phyloP scores from a whole-genome alignment of 257 asterid genomes.

The Ligustrum vulgare region DNA sequence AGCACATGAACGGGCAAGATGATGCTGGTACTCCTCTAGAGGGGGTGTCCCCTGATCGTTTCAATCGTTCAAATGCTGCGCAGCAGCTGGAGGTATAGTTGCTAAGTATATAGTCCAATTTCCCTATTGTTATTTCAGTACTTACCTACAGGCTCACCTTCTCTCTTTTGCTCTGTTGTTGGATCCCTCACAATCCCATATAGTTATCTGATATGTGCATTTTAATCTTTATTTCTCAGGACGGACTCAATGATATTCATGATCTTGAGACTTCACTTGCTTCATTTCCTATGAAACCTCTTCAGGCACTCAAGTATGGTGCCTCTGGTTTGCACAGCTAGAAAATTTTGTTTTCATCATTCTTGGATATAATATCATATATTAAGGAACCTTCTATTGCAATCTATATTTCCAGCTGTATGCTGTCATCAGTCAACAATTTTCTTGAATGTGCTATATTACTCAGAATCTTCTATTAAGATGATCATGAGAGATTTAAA shows the following conservation, averaged over 20 bases:
- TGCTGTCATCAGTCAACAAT: neutral
- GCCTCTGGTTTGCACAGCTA: neutral
- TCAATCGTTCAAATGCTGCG: slow-evolving; percentile 41
- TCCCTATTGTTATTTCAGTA: neutral
- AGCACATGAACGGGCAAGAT: slow-evolving; percentile 41
- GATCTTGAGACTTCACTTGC: slow-evolving; percentile 62
- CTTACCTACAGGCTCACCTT: neutral
- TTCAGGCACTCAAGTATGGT: neutral
- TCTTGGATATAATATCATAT: neutral
- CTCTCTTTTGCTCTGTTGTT: neutral
- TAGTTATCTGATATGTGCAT: slow-evolving; percentile 10
- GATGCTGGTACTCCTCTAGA: slow-evolving; percentile 48
- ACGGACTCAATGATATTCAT: slow-evolving; percentile 57
- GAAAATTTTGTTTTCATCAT: neutral
- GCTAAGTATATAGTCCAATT: neutral
- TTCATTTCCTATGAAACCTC: neutral
- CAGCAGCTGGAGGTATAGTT: slow-evolving; percentile 51
- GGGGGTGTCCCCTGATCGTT: slow-evolving; percentile 36
- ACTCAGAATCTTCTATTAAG: neutral
- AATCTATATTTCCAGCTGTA: neutral
- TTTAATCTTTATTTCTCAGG: slow-evolving; percentile 40
- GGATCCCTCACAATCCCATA: neutral
- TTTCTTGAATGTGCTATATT: neutral
- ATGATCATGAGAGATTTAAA: neutral
- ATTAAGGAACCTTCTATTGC: neutral